Evolutionary conservation across 2,329 filamentous ascomycete genomes (phyloP).

Genomic region (Fusarium compactum): DNA sequence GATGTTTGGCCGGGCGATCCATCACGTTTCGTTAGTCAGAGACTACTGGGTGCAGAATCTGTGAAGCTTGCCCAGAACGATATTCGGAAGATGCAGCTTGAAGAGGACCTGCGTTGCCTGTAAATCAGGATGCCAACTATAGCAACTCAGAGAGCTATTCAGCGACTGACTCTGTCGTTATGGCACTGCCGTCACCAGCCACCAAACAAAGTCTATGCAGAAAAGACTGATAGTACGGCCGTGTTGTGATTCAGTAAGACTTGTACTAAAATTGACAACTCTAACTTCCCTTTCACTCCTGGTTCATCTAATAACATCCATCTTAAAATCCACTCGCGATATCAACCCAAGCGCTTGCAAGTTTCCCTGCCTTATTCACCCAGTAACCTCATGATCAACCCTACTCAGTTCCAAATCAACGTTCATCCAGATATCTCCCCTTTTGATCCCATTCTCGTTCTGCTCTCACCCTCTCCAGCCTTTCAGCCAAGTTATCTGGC

Average conservation of each 20-base stretch:
- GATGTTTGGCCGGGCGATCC: neutral
- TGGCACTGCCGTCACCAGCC: neutral
- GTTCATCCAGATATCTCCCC: neutral
- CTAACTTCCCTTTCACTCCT: conserved; percentile 2
- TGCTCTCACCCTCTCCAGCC: conserved; percentile 34
- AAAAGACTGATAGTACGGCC: conserved; percentile 12
- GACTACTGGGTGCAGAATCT: conserved; percentile 4
- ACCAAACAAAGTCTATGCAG: neutral
- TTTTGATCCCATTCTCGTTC: conserved; percentile 24
- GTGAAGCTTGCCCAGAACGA: neutral
- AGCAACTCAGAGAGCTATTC: neutral
- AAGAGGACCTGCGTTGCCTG: neutral
- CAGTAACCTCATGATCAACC: neutral
- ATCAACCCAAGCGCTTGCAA: neutral
- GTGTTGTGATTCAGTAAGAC: conserved; percentile 17
- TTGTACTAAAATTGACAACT: conserved; percentile 1
- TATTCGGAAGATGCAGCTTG: neutral
- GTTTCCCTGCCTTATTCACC: no score
- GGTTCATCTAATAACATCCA: neutral
- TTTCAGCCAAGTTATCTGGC: conserved; percentile 33
- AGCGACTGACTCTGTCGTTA: conserved; percentile 6
- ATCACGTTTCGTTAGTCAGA: neutral
- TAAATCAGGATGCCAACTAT: neutral
- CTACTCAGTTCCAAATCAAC: neutral
- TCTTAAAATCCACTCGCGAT: neutral